phyloP scores from a whole-genome alignment of 2,329 filamentous ascomycete genomes.

The Aureobasidium subglaciale region DNA sequence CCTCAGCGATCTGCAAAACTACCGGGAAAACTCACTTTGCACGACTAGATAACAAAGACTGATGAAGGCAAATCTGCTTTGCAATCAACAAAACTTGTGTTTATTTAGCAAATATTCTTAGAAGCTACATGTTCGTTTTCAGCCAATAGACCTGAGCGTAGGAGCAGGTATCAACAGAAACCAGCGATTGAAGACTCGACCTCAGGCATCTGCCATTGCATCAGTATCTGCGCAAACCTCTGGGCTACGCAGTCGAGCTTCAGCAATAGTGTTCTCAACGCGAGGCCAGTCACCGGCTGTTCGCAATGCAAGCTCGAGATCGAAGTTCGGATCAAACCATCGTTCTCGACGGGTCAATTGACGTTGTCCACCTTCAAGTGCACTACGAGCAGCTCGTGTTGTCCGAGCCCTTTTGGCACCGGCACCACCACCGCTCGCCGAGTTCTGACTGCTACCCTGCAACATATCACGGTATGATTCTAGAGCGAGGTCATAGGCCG shows the following conservation, averaged over 20 bases:
- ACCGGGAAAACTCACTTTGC: too few relatives aligned
- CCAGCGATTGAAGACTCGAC: too few relatives aligned
- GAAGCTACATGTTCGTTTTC: not conserved
- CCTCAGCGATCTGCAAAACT: too few relatives aligned
- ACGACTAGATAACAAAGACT: too few relatives aligned
- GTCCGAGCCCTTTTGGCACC: slow-evolving; percentile 54
- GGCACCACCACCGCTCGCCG: slow-evolving; percentile 5
- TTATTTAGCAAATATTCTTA: not conserved
- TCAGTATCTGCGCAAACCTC: not conserved
- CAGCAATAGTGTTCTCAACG: not conserved
- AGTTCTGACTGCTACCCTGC: slow-evolving; percentile 39
- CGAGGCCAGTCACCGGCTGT: slow-evolving; percentile 46
- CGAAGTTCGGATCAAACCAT: slow-evolving; percentile 60
- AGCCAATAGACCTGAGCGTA: not conserved
- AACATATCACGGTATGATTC: slow-evolving; percentile 60
- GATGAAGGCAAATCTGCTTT: too few relatives aligned
- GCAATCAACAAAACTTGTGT: not conserved
- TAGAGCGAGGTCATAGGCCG: slow-evolving; percentile 64
- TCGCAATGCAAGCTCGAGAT: slow-evolving; percentile 55
- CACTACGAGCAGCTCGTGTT: slow-evolving; percentile 68
- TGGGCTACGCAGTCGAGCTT: not conserved
- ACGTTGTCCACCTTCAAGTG: slow-evolving; percentile 64
- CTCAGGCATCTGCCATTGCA: too few relatives aligned
- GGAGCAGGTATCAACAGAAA: not conserved
- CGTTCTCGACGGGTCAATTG: slow-evolving; percentile 59